phyloP scores from a whole-genome alignment of 495 filamentous ascomycete species.

The Hypoxylon fragiforme region DNA sequence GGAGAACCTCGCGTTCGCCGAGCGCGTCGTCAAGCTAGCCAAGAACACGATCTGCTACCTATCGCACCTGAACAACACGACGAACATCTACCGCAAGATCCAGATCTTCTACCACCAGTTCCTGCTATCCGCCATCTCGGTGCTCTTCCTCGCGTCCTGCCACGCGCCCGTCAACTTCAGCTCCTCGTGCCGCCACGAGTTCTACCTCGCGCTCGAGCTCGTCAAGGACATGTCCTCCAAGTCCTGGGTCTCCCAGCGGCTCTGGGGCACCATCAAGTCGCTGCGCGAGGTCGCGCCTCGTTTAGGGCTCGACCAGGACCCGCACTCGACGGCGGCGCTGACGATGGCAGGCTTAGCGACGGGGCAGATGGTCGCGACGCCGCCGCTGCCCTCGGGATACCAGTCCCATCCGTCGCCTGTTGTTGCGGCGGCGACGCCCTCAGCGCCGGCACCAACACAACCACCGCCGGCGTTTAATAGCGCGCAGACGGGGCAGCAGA shows the following conservation, averaged over 20 bases:
- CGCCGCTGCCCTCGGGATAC: slow-evolving; percentile 13
- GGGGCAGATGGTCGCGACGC: slow-evolving; percentile 23
- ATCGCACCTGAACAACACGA: slow-evolving; percentile 74
- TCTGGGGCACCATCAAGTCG: slow-evolving; percentile 81
- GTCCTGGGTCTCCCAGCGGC: slow-evolving; percentile 73
- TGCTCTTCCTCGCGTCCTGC: slow-evolving; percentile 80
- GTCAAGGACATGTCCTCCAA: slow-evolving; percentile 79
- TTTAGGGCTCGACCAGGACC: slow-evolving; percentile 63
- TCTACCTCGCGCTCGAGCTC: slow-evolving; percentile 82
- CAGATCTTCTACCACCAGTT: slow-evolving; percentile 90
- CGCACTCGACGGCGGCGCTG: slow-evolving; percentile 34
- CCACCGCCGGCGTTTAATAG: slow-evolving; percentile 7
- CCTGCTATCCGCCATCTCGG: slow-evolving; percentile 75
- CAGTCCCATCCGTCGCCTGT: slow-evolving; percentile 19
- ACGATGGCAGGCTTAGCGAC: slow-evolving; percentile 41
- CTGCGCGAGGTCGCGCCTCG: slow-evolving; percentile 79
- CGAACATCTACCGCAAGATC: slow-evolving; percentile 76
- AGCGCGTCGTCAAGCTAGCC: slow-evolving; percentile 73
- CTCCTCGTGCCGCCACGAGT: slow-evolving; percentile 74
- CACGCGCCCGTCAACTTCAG: slow-evolving; percentile 81
- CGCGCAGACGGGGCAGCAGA: slow-evolving; percentile 42
- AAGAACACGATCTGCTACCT: slow-evolving; percentile 79
- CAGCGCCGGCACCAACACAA: too few relatives aligned
- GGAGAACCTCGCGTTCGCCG: slow-evolving; percentile 67
- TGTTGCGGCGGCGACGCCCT: too few relatives aligned